phyloP scores from a whole-genome alignment of 1,139 yeast genomes.

The Yarrowia galli region DNA sequence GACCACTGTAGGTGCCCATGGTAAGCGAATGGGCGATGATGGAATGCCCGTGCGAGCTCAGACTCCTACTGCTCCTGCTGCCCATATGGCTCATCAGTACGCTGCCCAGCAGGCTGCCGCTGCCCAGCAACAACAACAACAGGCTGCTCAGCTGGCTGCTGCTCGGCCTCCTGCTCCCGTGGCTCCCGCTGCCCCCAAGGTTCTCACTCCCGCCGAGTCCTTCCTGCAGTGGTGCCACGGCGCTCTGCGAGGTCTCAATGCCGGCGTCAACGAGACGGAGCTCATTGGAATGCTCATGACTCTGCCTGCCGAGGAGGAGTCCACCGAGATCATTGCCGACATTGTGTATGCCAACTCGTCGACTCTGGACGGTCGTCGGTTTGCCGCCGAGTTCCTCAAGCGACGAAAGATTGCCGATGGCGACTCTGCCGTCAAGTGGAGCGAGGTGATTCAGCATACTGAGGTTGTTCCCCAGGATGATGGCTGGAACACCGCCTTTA shows the following conservation, averaged over 20 bases:
- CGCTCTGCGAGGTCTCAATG: constrained; percentile 70
- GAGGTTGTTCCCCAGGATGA: constrained; percentile 59
- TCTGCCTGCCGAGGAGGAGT: constrained; percentile 75
- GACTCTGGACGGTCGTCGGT: constrained; percentile 93
- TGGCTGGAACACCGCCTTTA: constrained; percentile 76
- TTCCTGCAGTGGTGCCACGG: constrained; percentile 85
- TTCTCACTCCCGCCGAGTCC: constrained; percentile 41
- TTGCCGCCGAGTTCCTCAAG: constrained; percentile 87
- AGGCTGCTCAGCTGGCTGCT: constrained; percentile 54
- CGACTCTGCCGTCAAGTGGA: constrained; percentile 49
- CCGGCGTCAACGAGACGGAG: constrained; percentile 67
- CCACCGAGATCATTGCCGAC: constrained; percentile 87
- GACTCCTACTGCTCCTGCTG: constrained; percentile 42
- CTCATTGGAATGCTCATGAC: constrained; percentile 80
- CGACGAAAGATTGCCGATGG: constrained; percentile 75
- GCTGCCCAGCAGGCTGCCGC: constrained; percentile 44
- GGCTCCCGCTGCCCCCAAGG: constrained; percentile 46
- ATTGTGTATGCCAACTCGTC: constrained; percentile 90
- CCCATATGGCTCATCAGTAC: constrained; percentile 42
- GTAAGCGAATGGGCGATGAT: constrained; percentile 44
- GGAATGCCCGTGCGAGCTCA: constrained; percentile 42
- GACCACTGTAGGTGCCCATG: constrained; percentile 53
- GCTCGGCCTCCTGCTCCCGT: constrained; percentile 51
- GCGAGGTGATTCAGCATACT: constrained; percentile 67
- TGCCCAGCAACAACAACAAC: constrained; percentile 62